A percentile compares a stretch with the other conserved stretches of the same genome.
phyloP scores from a whole-genome alignment of 768 basidiomycete genomes.

The Gautieria morchelliformis region DNA sequence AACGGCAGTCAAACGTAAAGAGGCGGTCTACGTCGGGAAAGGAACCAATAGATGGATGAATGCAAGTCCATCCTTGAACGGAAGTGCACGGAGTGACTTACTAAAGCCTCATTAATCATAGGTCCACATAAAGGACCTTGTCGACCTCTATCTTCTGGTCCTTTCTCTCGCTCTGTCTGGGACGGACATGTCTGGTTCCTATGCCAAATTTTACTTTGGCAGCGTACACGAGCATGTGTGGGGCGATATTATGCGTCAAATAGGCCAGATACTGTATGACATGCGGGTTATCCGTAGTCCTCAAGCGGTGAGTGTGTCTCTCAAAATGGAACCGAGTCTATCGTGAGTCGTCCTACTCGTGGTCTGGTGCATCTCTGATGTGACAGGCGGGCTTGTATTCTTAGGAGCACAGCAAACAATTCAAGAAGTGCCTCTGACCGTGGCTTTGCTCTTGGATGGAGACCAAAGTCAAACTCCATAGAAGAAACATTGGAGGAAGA shows the following conservation, averaged over 20 bases:
- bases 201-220: conserved; percentile 17
- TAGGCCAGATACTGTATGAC: conserved; percentile 11
- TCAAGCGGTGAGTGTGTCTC: conserved; percentile 10
- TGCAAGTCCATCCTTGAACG: neutral
- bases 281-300: conserved; percentile 8
- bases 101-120: neutral
- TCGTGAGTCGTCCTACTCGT: neutral
- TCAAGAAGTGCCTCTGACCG: conserved; percentile 14
- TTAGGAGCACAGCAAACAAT: conserved; percentile 12
- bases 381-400: no score
- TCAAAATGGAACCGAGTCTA: conserved; percentile 9
- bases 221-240: conserved; percentile 14
- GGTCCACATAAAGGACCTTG: conserved; percentile 19
- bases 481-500: conserved; percentile 9
- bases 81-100: neutral
- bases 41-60: conserved; percentile 19
- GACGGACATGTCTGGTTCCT: conserved; percentile 11
- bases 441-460: conserved; percentile 12
- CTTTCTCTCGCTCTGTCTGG: conserved; percentile 15
- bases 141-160: conserved; percentile 17
- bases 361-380: no score
- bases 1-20: conserved; percentile 10
- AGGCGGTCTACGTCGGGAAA: conserved; percentile 15
- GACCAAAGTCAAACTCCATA: conserved; percentile 9
- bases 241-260: conserved; percentile 13